Evolutionary conservation across 2,329 filamentous ascomycete species (phyloP).

Genomic region (Cladosporium sp.): DNA sequence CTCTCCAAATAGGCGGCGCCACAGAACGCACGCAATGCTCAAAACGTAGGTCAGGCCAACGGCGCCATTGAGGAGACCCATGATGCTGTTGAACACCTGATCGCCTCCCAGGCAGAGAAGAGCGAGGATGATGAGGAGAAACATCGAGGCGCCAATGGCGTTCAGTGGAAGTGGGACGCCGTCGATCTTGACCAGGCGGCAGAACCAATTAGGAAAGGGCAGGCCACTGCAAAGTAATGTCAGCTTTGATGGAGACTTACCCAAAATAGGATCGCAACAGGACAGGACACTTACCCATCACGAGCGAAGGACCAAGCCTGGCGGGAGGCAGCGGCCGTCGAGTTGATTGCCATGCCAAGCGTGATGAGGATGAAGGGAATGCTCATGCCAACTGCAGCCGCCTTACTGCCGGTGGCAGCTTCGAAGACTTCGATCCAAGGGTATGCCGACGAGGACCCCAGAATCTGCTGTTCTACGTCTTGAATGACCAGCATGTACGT

Average conservation of each 20-base stretch:
- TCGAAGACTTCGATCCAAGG: conserved; percentile 33
- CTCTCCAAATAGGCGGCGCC: not conserved
- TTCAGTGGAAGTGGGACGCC: conserved; percentile 17
- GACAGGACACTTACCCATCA: conserved; percentile 20
- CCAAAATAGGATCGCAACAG: conserved; percentile 8
- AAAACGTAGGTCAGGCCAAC: conserved; percentile 38
- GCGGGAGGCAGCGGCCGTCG: conserved; percentile 29
- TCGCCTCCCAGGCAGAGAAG: not conserved
- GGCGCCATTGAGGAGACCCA: conserved; percentile 23
- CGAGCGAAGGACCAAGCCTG: conserved; percentile 41
- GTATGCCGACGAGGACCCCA: conserved; percentile 22
- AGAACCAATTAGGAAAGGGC: not conserved
- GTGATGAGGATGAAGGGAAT: conserved; percentile 26
- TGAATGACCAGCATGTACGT: conserved; percentile 39
- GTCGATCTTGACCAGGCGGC: not conserved
- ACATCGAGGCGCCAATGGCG: conserved; percentile 33
- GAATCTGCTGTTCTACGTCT: conserved; percentile 26
- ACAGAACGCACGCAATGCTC: conserved; percentile 27
- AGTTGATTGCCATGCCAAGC: conserved; percentile 11
- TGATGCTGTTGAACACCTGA: not conserved
- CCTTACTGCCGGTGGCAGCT: conserved; percentile 13
- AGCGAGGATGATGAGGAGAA: not conserved
- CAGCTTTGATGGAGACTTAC: not conserved
- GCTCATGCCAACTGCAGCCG: conserved; percentile 16
- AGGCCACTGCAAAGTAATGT: not conserved